Base-by-base conservation (phyloP, 2,329 filamentous ascomycete species). In the Zymoseptoria tritici region DNA sequence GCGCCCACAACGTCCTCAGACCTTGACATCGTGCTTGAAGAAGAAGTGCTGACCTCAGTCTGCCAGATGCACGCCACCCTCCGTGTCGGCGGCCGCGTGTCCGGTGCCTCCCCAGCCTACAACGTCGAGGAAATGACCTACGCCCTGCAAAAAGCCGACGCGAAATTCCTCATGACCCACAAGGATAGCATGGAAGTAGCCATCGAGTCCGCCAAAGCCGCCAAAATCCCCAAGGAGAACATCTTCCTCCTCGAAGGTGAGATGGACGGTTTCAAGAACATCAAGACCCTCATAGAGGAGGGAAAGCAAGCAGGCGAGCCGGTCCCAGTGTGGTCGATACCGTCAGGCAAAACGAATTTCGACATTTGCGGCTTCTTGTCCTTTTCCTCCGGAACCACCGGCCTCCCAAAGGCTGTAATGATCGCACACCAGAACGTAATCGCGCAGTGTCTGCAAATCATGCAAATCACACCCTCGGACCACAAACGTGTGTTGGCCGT, bases 111-210 rank as follows among this genome's bases (percentile, higher is more conserved):
- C 16, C 85, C 85, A 0, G 85, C 84, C 0, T 88, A 88, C 71
- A 86, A 83, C 58, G 77, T 83, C 16, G 85, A 88, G 55, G 86
- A 89, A 65, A 87, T 88, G 82, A 81, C 79, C 0, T 86, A 87
- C 70, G 84, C 84, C 1, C 73, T 88, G 2, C 80, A 81, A 65
- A 85, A 79, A 1, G 81, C 78, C 0, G 75, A 81, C 36, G 80
- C 82, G 2, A 84, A 80, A 62, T 82, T 83, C 60, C 67, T 86
- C 9, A 79, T 87, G 72, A 85, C 83, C 0, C 77, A 82, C 2
- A 78, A 79, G 0, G 77, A 78, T 16, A 80, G 77, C 16, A 79
- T 85, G 72, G 75, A 81, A 4, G 79, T 86, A 42, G 83, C 83
- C 1, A 71, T 76, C 9, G 76, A 76, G 16, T 82, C 82, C 16